Evolutionary conservation across 495 filamentous ascomycete species (phyloP).

Genomic region (Penicillium chermesinum): DNA sequence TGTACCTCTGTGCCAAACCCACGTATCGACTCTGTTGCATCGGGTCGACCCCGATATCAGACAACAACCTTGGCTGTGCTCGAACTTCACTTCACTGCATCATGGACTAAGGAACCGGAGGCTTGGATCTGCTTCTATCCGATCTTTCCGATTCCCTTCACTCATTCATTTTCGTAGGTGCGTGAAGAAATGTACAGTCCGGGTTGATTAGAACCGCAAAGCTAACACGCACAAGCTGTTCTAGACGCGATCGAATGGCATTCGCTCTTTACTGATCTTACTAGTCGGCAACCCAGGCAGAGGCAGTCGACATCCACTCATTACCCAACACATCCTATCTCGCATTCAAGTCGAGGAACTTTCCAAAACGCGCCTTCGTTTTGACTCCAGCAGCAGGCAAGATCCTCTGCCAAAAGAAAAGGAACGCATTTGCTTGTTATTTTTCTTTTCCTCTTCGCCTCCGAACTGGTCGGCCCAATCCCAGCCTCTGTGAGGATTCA

Average conservation of each 20-base stretch:
- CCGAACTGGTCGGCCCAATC: constrained; percentile 18
- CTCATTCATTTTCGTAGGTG: constrained; percentile 10
- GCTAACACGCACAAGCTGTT: neutral
- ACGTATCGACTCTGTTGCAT: neutral
- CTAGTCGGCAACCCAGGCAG: constrained; percentile 4
- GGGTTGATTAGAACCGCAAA: neutral
- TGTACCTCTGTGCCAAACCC: too few relatives aligned
- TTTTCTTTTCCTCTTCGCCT: constrained; percentile 3
- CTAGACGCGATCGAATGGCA: constrained; percentile 1
- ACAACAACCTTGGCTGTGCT: neutral
- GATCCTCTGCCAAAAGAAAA: constrained; percentile 8
- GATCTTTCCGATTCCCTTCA: constrained; percentile 5
- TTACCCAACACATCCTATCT: constrained; percentile 8
- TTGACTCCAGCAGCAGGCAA: constrained; percentile 14
- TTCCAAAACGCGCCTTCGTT: neutral
- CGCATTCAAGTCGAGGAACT: neutral
- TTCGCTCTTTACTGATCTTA: constrained; percentile 12
- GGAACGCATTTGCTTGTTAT: neutral
- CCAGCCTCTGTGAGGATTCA: constrained; percentile 20
- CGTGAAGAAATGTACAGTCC: neutral
- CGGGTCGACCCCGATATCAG: neutral
- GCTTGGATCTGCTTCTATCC: too few relatives aligned
- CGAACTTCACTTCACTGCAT: constrained; percentile 9
- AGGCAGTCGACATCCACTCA: constrained; percentile 13
- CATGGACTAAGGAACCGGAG: constrained; percentile 25